Evolutionary conservation across 2,329 filamentous ascomycete species (phyloP).

Genomic region (Pseudogymnoascus sp.): DNA sequence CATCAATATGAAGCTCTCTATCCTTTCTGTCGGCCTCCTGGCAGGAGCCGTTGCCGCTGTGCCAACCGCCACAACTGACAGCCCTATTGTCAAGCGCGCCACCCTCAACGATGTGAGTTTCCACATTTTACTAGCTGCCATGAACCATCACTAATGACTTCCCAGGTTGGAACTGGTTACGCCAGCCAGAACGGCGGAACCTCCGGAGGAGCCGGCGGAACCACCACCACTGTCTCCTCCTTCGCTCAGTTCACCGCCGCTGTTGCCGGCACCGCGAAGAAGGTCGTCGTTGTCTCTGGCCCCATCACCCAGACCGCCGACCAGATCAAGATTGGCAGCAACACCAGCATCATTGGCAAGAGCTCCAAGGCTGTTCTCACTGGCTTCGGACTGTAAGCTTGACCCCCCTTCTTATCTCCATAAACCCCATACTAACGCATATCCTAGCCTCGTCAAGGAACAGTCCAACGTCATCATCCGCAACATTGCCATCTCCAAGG

Average conservation of each 20-base stretch:
- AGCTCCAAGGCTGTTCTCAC: constrained; percentile 25
- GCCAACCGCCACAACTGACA: constrained; percentile 41
- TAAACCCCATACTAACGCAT: constrained; percentile 36
- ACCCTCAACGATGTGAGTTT: constrained; percentile 23
- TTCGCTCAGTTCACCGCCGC: constrained; percentile 44
- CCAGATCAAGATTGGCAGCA: constrained; percentile 40
- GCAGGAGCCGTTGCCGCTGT: constrained; percentile 38
- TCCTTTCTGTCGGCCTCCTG: constrained; percentile 42
- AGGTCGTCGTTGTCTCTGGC: constrained; percentile 41
- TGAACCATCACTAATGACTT: neutral
- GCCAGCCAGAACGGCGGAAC: constrained; percentile 44
- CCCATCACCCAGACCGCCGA: constrained; percentile 35
- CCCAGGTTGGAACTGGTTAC: constrained; percentile 33
- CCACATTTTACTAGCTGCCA: neutral
- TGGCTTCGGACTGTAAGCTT: constrained; percentile 25
- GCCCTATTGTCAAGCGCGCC: constrained; percentile 42
- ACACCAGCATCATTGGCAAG: constrained; percentile 45
- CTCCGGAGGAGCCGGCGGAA: constrained; percentile 47
- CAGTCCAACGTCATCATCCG: constrained; percentile 54
- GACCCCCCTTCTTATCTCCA: too few species aligned
- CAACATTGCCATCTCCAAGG: constrained; percentile 53
- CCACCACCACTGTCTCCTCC: constrained; percentile 46
- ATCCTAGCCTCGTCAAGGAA: constrained; percentile 43
- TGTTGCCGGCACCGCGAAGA: constrained; percentile 38
- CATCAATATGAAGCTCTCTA: constrained; percentile 43